Evolutionary conservation across 164 flowering plant species (phyloP).

Genomic region (Kalanchoe fedtschenkoi): DNA sequence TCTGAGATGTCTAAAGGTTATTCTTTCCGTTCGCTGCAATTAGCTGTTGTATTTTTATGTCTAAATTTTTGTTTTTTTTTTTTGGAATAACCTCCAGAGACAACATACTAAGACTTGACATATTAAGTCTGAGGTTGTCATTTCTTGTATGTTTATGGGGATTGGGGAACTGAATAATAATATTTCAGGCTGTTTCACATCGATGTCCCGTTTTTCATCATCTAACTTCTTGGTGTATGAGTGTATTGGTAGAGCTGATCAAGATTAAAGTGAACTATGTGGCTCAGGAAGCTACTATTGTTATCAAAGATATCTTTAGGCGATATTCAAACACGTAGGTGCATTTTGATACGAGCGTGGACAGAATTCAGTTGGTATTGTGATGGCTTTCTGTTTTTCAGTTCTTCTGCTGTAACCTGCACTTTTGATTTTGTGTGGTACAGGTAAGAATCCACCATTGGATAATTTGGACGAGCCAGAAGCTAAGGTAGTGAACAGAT

Average conservation of each 20-base stretch:
- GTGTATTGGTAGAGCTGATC: conserved; percentile 95
- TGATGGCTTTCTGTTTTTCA: neutral
- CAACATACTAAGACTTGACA: no score
- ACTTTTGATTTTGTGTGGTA: conserved; percentile 8
- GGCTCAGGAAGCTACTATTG: conserved; percentile 98
- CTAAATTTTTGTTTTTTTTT: neutral
- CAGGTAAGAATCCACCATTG: conserved; percentile 98
- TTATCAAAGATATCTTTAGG: conserved; percentile 95
- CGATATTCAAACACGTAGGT: conserved; percentile 97
- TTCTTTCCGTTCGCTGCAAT: neutral
- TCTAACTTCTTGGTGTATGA: conserved; percentile 97
- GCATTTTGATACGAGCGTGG: neutral
- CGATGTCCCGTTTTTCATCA: no score
- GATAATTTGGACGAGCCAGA: conserved; percentile 99
- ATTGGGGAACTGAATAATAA: no score
- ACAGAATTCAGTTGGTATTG: neutral
- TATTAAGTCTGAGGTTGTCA: no score
- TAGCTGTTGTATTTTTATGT: neutral
- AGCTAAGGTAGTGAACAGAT: conserved; percentile 66
- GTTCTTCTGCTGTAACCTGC: conserved; percentile 6
- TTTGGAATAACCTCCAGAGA: neutral
- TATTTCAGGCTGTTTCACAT: no score
- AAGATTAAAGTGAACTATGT: conserved; percentile 99
- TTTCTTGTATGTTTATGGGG: no score
- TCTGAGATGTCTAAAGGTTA: conserved; percentile 95